phyloP scores from a whole-genome alignment of 306 rosid genomes.

The Fagus crenata region DNA sequence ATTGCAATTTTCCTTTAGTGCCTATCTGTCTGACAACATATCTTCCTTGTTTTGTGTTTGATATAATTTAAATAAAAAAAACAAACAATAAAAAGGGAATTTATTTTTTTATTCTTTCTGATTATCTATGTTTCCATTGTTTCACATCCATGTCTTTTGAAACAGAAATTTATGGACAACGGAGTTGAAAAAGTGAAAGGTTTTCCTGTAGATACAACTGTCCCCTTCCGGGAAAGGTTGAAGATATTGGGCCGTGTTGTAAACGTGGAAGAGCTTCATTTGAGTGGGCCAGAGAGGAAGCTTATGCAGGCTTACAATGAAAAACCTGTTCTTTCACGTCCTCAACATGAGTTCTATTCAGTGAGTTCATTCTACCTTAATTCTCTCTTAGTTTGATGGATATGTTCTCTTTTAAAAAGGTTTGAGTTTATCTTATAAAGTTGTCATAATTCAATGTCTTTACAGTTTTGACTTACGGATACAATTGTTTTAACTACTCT shows the following conservation, averaged over 20 bases:
- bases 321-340: constrained; percentile 98
- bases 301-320: constrained; percentile 98
- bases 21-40: constrained; percentile 5
- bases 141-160: constrained; percentile 17
- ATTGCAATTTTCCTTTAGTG: constrained; percentile 1
- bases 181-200: constrained; percentile 95
- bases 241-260: constrained; percentile 91
- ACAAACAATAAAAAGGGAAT: not conserved
- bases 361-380: not conserved
- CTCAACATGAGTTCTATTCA: constrained; percentile 86
- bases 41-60: not conserved
- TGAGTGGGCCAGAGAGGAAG: constrained; percentile 80
- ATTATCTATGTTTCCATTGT: constrained; percentile 1
- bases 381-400: too few relatives aligned
- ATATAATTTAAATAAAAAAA: not conserved
- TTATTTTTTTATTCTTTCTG: not conserved
- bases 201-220: constrained; percentile 71
- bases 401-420: too few relatives aligned
- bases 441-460: not conserved
- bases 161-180: constrained; percentile 79
- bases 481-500: not conserved
- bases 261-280: constrained; percentile 80
- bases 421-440: too few relatives aligned
- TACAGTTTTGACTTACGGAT: not conserved
- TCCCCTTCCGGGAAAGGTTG: constrained; percentile 81